Conservation (phyloP, 2,329 filamentous ascomycete species). For the Grosmannia serpens region DNA sequence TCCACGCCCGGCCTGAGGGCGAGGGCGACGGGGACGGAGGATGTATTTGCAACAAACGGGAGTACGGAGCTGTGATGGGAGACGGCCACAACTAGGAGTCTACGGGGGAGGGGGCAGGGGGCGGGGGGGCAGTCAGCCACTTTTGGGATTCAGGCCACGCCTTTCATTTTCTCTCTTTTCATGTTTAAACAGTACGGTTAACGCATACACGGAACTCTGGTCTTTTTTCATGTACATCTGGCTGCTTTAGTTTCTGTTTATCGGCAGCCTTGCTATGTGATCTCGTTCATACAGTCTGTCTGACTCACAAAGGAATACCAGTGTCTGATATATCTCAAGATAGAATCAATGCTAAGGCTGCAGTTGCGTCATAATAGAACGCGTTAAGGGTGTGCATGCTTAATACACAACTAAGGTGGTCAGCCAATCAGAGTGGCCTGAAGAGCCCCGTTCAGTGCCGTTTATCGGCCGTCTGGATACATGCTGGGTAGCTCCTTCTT, state of each 20-base stretch:
- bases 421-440: too few species aligned
- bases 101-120: not conserved
- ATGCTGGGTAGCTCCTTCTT: too few species aligned
- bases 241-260: not conserved
- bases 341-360: too few species aligned
- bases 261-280: not conserved
- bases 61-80: not conserved
- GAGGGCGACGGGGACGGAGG: not conserved
- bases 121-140: not conserved
- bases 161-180: not conserved
- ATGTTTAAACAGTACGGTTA: not conserved
- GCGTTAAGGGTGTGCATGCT: too few species aligned
- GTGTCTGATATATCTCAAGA: too few species aligned
- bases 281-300: too few species aligned
- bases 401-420: too few species aligned
- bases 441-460: too few species aligned
- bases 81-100: not conserved
- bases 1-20: not conserved
- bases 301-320: too few species aligned
- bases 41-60: not conserved
- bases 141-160: not conserved
- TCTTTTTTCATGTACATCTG: not conserved
- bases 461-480: too few species aligned
- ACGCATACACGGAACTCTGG: not conserved
- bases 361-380: too few species aligned